These are phyloP conservation scores for Eutypella sp. DNA, from an alignment of 2,329 filamentous ascomycete genomes.

Conservation along the genomic window DNA sequence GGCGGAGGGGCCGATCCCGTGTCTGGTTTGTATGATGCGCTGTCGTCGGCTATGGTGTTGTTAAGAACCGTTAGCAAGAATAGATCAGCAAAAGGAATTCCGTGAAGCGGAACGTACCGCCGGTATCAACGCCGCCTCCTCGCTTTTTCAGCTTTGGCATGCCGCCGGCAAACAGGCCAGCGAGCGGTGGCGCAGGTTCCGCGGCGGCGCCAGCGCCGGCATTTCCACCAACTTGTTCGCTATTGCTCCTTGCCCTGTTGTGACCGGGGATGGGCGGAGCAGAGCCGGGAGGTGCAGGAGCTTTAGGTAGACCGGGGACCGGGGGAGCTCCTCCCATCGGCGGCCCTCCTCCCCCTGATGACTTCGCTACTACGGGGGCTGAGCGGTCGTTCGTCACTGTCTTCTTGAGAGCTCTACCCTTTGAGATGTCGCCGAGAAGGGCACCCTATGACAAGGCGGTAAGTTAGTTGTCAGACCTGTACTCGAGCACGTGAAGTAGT, in stretches of 20 bases:
- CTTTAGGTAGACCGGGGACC: slow-evolving; percentile 59
- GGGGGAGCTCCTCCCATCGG: slow-evolving; percentile 74
- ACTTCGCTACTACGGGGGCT: slow-evolving; percentile 62
- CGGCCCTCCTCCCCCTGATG: slow-evolving; percentile 50
- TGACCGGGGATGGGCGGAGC: slow-evolving; percentile 63
- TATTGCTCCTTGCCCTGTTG: slow-evolving; percentile 76
- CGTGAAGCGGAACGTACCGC: slow-evolving; percentile 38
- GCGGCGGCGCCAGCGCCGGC: slow-evolving; percentile 32
- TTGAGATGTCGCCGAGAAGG: slow-evolving; percentile 80
- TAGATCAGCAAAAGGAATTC: slow-evolving; percentile 1
- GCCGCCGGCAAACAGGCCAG: slow-evolving; percentile 82
- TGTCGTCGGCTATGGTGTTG: slow-evolving; percentile 48
- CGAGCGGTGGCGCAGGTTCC: slow-evolving; percentile 72
- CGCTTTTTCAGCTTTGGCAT: slow-evolving; percentile 93
- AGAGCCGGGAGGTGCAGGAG: slow-evolving; percentile 51
- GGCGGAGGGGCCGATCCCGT: slow-evolving; percentile 45
- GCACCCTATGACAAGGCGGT: slow-evolving; percentile 57
- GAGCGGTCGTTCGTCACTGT: slow-evolving; percentile 89
- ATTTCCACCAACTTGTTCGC: slow-evolving; percentile 59
- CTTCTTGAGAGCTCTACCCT: slow-evolving; percentile 77
- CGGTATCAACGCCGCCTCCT: slow-evolving; percentile 74
- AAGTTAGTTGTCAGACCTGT: slow-evolving; percentile 14
- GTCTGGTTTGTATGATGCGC: slow-evolving; percentile 75
- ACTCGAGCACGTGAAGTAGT: neutral
- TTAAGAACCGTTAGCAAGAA: slow-evolving; percentile 14